Evolutionary conservation across 2,329 filamentous ascomycete species (phyloP).

Genomic region (Fusarium lyarnte): DNA sequence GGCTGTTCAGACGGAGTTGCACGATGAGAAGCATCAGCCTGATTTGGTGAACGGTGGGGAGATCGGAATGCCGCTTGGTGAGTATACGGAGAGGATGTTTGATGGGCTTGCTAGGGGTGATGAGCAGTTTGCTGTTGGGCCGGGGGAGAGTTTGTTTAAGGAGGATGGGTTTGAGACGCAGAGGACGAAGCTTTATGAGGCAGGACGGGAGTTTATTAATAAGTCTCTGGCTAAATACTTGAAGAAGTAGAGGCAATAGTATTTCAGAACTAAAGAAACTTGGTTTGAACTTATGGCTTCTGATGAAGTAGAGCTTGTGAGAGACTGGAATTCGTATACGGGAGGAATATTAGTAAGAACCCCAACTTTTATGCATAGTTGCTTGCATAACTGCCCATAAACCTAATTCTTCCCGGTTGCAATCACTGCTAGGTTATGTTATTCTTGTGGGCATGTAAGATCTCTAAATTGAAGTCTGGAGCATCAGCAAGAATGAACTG

Average conservation of each 20-base stretch:
- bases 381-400: neutral
- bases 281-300: neutral
- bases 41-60: constrained; percentile 39
- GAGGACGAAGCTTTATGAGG: constrained; percentile 28
- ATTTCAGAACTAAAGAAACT: rapidly evolving
- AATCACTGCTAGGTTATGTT: rapidly evolving
- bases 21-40: constrained; percentile 41
- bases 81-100: constrained; percentile 54
- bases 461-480: neutral
- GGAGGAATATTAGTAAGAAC: neutral
- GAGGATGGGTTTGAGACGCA: constrained; percentile 41
- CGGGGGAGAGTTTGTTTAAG: constrained; percentile 30
- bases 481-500: no score
- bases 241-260: neutral
- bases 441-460: rapidly evolving
- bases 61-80: constrained; percentile 51
- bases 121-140: constrained; percentile 41
- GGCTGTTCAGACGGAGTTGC: constrained; percentile 44
- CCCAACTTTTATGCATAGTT: rapidly evolving
- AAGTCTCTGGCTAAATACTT: constrained; percentile 19
- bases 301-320: neutral
- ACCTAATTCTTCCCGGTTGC: rapidly evolving
- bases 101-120: constrained; percentile 33
- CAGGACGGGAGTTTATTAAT: constrained; percentile 6
- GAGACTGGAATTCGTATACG: neutral